Base-by-base conservation (phyloP, 1,284 basidiomycete species). In the Cutaneotrichosporon sp. region DNA sequence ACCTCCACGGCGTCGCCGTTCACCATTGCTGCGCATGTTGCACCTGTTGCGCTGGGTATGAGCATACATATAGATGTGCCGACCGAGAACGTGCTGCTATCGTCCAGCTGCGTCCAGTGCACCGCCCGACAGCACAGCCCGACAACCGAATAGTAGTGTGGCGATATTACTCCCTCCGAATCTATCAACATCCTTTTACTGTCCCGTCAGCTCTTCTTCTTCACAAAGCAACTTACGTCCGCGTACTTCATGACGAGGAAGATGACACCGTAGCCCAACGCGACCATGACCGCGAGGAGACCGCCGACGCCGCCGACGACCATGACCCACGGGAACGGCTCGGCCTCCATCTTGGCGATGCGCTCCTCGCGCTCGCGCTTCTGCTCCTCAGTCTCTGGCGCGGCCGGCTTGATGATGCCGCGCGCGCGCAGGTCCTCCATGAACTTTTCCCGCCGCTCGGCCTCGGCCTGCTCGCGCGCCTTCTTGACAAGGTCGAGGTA, bases 401-500 rank as follows among this genome's bases (percentile, higher is more conserved):
- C 50, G 34, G 60, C 54, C 38, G 63, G 58, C 56, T 65, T 67
- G 63, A 70, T 60, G 45, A 70, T 56, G 22, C 68, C 68, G n/a
- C 61, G 60, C 11, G 31, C 50, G 25, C 56, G 58, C 50, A 67
- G 58, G 60, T 65, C 59, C 31, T 70, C 71, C 58, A 78, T 67
- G 54, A 72, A 68, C 51, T 68, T 67, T 18, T 73, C 71, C n/a
- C 69, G 56, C 45, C 66, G 65, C 34, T 68, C 70, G 3, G 55
- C 52, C 25, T 59, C 67, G 5, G 67, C 67, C 53, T 69, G 69
- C 22, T 68, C 69, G 22, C 65, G 63, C 24, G 70, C 69, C 47
- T 64, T 59, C 53, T 72, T 70, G 22, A 70, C 69, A 25, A 80
- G 61, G 20, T 62, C 57, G 31, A 60, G 49, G 69, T 71, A 80